Percentiles rank a stretch among this genome's conserved stretches.
These are phyloP conservation scores for Mycena chlorophos DNA, from an alignment of 768 basidiomycete species.

Conservation along the genomic window DNA sequence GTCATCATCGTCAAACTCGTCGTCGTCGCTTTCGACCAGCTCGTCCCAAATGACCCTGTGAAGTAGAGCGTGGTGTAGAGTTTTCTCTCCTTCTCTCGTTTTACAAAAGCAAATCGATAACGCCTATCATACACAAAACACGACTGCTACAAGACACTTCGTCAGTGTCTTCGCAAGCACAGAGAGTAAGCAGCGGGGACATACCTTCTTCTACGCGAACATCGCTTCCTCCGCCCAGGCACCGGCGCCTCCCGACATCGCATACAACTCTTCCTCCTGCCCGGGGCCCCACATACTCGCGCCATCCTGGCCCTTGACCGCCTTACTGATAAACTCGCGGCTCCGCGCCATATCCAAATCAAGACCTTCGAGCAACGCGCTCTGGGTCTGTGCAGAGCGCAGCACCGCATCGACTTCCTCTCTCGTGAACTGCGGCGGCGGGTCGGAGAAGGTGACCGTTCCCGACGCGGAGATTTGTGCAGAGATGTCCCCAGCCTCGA, in stretches of 20 bases:
- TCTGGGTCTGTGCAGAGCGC: slow-evolving; percentile 55
- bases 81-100: no score
- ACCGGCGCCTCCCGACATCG: neutral
- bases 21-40: no score
- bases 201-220: slow-evolving; percentile 11
- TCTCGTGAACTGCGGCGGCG: slow-evolving; percentile 57
- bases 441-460: slow-evolving; percentile 74
- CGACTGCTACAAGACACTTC: no score
- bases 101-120: no score
- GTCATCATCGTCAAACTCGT: no score
- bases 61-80: no score
- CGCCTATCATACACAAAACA: no score
- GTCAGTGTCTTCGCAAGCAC: no score
- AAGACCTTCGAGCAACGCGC: slow-evolving; percentile 44
- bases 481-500: slow-evolving; percentile 67
- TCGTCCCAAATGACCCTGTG: no score
- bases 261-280: slow-evolving; percentile 15
- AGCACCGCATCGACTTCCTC: slow-evolving; percentile 63
- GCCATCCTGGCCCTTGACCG: slow-evolving; percentile 16
- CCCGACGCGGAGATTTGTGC: slow-evolving; percentile 67
- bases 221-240: slow-evolving; percentile 17
- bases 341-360: slow-evolving; percentile 62
- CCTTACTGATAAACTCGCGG: slow-evolving; percentile 72
- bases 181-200: no score
- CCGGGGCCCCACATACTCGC: slow-evolving; percentile 9